phyloP scores from a whole-genome alignment of 805 yeast genomes.

The Lachancea cidri region DNA sequence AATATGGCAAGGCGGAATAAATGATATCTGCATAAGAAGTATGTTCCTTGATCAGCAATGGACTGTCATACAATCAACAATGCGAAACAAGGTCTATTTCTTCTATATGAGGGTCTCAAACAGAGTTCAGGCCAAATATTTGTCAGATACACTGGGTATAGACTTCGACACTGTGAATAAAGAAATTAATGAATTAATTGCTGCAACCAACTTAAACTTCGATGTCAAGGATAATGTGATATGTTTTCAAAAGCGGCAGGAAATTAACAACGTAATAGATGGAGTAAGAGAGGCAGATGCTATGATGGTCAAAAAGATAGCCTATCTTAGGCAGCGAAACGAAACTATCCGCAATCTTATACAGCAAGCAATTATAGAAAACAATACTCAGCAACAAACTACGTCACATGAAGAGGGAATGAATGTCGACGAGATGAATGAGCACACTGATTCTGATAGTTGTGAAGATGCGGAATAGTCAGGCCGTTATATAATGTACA shows the following conservation, averaged over 20 bases:
- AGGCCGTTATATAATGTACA: no score
- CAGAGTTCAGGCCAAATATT: slow-evolving; percentile 19
- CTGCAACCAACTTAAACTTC: slow-evolving; percentile 20
- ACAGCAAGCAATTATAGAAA: slow-evolving; percentile 13
- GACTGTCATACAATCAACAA: slow-evolving; percentile 15
- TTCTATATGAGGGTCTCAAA: slow-evolving; percentile 27
- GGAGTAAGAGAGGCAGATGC: slow-evolving; percentile 10
- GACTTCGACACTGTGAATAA: slow-evolving; percentile 12
- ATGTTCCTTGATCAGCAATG: slow-evolving; percentile 18
- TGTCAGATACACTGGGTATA: slow-evolving; percentile 22
- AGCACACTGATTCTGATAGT: slow-evolving; percentile 16
- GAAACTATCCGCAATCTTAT: slow-evolving; percentile 10
- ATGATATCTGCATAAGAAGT: slow-evolving; percentile 13
- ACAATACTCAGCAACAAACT: slow-evolving; percentile 4
- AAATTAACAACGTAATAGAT: slow-evolving; percentile 9
- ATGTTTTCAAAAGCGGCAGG: slow-evolving; percentile 6
- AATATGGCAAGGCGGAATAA: slow-evolving; percentile 22
- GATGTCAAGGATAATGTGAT: slow-evolving; percentile 17
- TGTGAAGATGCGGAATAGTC: neutral
- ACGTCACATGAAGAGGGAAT: slow-evolving; percentile 10
- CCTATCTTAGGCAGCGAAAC: slow-evolving; percentile 7
- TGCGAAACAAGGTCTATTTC: slow-evolving; percentile 26
- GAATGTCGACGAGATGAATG: slow-evolving; percentile 17
- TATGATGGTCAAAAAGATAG: slow-evolving; percentile 6
- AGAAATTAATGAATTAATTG: slow-evolving; percentile 19